Percentiles rank a stretch among this genome's conserved stretches.
phyloP scores from a whole-genome alignment of 352 stramenopile genomes.

The Phytophthora hybrid region DNA sequence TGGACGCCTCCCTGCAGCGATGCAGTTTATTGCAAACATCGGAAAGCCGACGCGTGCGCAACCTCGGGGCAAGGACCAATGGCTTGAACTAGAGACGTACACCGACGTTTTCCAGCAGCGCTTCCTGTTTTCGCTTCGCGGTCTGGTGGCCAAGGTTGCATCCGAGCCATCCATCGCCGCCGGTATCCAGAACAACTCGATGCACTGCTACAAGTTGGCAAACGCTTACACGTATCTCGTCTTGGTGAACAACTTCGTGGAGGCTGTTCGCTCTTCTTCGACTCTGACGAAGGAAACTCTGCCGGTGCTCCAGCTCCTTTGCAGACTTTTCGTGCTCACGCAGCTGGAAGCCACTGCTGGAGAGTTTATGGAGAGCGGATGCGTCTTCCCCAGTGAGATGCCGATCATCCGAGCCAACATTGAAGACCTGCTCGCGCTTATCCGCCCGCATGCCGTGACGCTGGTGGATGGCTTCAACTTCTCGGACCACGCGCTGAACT shows the following conservation, averaged over 20 bases:
- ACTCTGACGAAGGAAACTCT: conserved; percentile 38
- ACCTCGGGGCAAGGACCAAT: conserved; percentile 36
- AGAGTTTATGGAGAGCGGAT: conserved; percentile 75
- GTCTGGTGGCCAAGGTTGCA: conserved; percentile 47
- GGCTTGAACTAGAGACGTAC: conserved; percentile 52
- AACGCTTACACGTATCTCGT: conserved; percentile 68
- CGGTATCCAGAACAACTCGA: conserved; percentile 68
- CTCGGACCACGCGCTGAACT: conserved; percentile 77
- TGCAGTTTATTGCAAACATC: conserved; percentile 62
- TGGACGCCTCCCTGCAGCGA: conserved; percentile 37
- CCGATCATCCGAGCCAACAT: conserved; percentile 57
- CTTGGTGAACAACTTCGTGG: conserved; percentile 58
- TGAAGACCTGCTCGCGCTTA: conserved; percentile 54
- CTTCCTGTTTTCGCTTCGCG: conserved; percentile 59
- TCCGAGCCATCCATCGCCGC: conserved; percentile 38
- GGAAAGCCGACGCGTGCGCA: conserved; percentile 41
- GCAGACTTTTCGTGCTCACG: conserved; percentile 78
- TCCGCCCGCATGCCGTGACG: conserved; percentile 75
- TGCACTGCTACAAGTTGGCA: conserved; percentile 67
- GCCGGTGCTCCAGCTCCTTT: conserved; percentile 63
- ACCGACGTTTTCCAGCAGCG: conserved; percentile 60
- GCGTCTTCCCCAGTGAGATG: conserved; percentile 57
- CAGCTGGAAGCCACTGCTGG: conserved; percentile 68
- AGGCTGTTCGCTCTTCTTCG: conserved; percentile 35
- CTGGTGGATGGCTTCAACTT: conserved; percentile 87